Percentiles rank a stretch among this genome's conserved stretches.
These are phyloP conservation scores for Globisporangium echinulatum DNA, from an alignment of 352 stramenopile genomes.

Conservation along the genomic window DNA sequence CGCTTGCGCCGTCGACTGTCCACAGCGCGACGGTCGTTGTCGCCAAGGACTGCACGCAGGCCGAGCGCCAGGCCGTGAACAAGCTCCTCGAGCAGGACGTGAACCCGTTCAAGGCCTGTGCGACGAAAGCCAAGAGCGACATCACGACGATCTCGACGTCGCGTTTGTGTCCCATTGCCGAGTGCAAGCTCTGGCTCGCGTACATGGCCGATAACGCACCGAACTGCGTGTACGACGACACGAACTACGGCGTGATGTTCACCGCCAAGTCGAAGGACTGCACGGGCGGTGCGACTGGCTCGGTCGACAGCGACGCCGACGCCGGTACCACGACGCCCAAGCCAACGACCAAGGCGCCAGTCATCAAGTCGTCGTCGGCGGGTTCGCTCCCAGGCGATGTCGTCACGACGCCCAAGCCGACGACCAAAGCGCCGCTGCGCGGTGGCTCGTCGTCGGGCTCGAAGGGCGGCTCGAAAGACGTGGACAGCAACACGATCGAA, in stretches of 20 bases:
- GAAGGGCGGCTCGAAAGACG: not conserved
- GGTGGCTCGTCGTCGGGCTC: not conserved
- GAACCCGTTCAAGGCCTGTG: constrained; percentile 53
- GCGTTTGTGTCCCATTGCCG: constrained; percentile 40
- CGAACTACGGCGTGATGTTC: constrained; percentile 48
- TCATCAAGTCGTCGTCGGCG: not conserved
- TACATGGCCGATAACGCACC: constrained; percentile 49
- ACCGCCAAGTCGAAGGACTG: constrained; percentile 43
- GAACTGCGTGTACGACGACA: constrained; percentile 59
- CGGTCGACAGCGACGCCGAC: constrained; percentile 8
- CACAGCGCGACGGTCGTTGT: constrained; percentile 10
- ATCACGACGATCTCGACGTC: constrained; percentile 43
- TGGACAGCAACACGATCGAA: constrained; percentile 9
- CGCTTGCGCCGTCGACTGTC: constrained; percentile 5
- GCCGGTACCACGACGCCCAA: not conserved
- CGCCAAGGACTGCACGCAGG: constrained; percentile 44
- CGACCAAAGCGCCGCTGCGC: not conserved
- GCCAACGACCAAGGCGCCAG: constrained; percentile 1
- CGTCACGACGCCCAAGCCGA: constrained; percentile 5
- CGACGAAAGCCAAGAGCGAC: constrained; percentile 37
- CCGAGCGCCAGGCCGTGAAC: constrained; percentile 46
- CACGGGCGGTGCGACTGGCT: not conserved
- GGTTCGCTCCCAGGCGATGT: constrained; percentile 14
- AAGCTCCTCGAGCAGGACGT: constrained; percentile 49
- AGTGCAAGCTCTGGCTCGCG: constrained; percentile 45